These are phyloP conservation scores for Ceratocystiopsis minuta DNA, from an alignment of 2,329 filamentous ascomycete genomes.

Conservation along the genomic window DNA sequence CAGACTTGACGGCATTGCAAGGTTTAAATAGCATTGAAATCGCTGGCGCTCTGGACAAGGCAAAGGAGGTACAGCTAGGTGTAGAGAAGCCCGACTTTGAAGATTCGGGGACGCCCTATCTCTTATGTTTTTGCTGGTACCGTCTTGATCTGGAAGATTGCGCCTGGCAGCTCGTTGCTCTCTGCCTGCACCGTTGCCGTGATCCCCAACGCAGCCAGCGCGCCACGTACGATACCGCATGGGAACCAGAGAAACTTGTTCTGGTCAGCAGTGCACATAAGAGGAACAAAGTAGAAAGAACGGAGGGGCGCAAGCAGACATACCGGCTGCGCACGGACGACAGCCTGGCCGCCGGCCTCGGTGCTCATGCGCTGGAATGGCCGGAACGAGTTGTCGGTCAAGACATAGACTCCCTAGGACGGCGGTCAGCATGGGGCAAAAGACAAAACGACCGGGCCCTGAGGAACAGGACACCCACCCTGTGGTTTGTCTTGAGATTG, in stretches of 20 bases:
- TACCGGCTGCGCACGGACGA: constrained; percentile 64
- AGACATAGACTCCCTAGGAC: constrained; percentile 70
- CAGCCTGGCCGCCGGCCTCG: constrained; percentile 53
- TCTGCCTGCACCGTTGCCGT: constrained; percentile 84
- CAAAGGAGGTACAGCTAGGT: too few relatives aligned
- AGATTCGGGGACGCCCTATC: too few relatives aligned
- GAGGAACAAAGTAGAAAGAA: constrained; percentile 1
- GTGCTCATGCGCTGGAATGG: constrained; percentile 82
- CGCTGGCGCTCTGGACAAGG: too few relatives aligned
- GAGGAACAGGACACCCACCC: constrained; percentile 31
- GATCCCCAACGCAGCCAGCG: constrained; percentile 82
- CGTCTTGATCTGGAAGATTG: constrained; percentile 93
- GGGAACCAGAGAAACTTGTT: constrained; percentile 82
- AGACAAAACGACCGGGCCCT: not conserved
- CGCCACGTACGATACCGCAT: constrained; percentile 78
- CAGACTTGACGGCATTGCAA: too few relatives aligned
- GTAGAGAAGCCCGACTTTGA: too few relatives aligned
- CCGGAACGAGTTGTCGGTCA: constrained; percentile 84
- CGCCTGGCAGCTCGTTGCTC: constrained; percentile 66
- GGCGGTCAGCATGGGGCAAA: constrained; percentile 3
- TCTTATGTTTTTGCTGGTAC: constrained; percentile 45
- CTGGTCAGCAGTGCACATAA: not conserved
- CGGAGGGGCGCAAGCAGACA: constrained; percentile 15
- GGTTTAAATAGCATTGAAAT: too few relatives aligned
- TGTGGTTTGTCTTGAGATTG: constrained; percentile 95